These are phyloP conservation scores for Ustilago shanxiensis DNA, from an alignment of 1,284 basidiomycete genomes.

Conservation along the genomic window DNA sequence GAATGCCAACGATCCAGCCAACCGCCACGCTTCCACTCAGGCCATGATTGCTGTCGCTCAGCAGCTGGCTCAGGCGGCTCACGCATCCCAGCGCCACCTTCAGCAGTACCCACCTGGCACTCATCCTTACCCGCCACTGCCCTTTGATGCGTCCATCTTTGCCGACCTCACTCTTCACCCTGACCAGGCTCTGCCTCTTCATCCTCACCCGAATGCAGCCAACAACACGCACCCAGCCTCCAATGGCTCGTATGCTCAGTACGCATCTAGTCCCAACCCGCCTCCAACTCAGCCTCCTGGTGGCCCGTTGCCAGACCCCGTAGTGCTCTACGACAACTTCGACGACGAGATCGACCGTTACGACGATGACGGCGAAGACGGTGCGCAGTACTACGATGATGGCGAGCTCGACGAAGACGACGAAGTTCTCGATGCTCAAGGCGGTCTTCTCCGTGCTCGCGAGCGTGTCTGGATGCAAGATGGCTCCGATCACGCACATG, in stretches of 20 bases:
- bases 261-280: conserved; percentile 55
- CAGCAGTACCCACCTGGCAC: conserved; percentile 61
- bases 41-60: conserved; percentile 70
- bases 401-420: conserved; percentile 63
- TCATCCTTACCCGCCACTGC: conserved; percentile 58
- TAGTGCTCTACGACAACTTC: conserved; percentile 67
- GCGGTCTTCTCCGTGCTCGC: conserved; percentile 36
- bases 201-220: conserved; percentile 58
- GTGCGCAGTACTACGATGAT: conserved; percentile 64
- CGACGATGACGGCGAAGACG: conserved; percentile 63
- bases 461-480: conserved; percentile 51
- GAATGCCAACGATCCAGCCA: conserved; percentile 58
- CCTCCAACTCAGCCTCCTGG: conserved; percentile 61
- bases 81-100: conserved; percentile 65
- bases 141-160: conserved; percentile 67
- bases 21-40: conserved; percentile 65
- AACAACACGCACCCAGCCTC: conserved; percentile 28
- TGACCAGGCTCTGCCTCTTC: conserved; percentile 57
- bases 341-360: conserved; percentile 62
- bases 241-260: conserved; percentile 54
- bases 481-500: conserved; percentile 28
- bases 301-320: conserved; percentile 60
- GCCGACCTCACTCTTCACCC: conserved; percentile 64
- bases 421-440: conserved; percentile 40
- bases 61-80: conserved; percentile 67